Percentiles rank a stretch among this genome's conserved stretches.
Conservation (phyloP, 306 rosid genomes). For the Hippophae gyantsensis region DNA sequence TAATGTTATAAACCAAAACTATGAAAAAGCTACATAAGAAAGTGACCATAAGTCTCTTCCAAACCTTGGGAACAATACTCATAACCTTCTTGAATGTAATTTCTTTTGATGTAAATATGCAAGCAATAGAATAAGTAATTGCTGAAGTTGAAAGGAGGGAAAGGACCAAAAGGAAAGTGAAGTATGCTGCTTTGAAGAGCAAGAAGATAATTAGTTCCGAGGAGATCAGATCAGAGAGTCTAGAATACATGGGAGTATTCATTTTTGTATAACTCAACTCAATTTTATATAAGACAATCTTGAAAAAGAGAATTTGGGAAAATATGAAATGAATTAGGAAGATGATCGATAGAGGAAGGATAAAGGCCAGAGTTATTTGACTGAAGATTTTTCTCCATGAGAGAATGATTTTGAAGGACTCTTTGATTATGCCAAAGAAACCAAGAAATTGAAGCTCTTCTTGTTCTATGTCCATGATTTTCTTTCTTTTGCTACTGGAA, state of each 20-base stretch:
- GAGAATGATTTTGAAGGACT: conserved; percentile 21
- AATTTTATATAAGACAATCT: conserved; percentile 8
- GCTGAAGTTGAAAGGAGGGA: conserved; percentile 34
- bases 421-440: conserved; percentile 21
- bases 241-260: not conserved
- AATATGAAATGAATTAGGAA: conserved; percentile 25
- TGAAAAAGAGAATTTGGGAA: conserved; percentile 19
- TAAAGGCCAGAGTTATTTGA: conserved; percentile 25
- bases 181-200: conserved; percentile 25
- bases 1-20: conserved; percentile 13
- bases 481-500: not conserved
- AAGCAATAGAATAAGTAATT: conserved; percentile 29
- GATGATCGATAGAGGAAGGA: conserved; percentile 26
- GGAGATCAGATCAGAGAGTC: conserved; percentile 13
- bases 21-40: conserved; percentile 12
- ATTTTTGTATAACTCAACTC: not conserved
- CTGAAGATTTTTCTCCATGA: conserved; percentile 26
- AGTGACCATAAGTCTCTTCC: conserved; percentile 28
- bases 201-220: conserved; percentile 11
- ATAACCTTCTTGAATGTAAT: conserved; percentile 12
- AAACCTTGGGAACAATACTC: conserved; percentile 22
- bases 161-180: conserved; percentile 18
- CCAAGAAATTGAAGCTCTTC: conserved; percentile 33
- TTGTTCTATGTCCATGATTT: conserved; percentile 31
- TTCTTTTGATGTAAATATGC: conserved; percentile 20